Conservation (phyloP, 1,284 basidiomycete genomes). For the Coriolopsis trogii region DNA sequence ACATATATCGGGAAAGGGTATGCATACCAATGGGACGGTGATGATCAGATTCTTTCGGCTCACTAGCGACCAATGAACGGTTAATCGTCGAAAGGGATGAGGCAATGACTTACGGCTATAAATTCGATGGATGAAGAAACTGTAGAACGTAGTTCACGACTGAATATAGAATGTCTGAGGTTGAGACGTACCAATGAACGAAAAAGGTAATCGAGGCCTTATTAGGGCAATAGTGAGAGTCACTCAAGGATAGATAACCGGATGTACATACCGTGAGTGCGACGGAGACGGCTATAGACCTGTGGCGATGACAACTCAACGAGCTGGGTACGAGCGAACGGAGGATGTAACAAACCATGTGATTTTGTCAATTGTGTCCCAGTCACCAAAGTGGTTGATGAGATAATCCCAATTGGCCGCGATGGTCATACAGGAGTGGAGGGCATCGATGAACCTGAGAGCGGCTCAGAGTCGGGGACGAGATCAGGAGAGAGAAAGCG, state of each 20-base stretch:
- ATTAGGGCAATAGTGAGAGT: constrained; percentile 11
- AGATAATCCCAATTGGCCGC: constrained; percentile 23
- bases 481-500: not conserved
- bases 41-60: constrained; percentile 43
- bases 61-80: constrained; percentile 29
- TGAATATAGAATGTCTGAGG: not conserved
- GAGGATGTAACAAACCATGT: constrained; percentile 9
- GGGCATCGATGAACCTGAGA: constrained; percentile 16
- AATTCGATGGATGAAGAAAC: constrained; percentile 25
- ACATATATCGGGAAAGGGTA: not conserved
- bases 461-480: not conserved
- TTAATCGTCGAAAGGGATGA: not conserved
- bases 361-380: constrained; percentile 15
- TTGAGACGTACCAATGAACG: constrained; percentile 23
- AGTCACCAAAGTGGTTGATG: constrained; percentile 18
- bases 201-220: constrained; percentile 23
- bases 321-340: constrained; percentile 33
- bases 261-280: constrained; percentile 21
- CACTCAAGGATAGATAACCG: constrained; percentile 16
- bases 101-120: constrained; percentile 18
- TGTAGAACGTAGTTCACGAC: too few relatives aligned
- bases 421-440: constrained; percentile 18
- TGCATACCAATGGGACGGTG: constrained; percentile 42
- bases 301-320: constrained; percentile 18
- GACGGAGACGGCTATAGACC: constrained; percentile 16